These are phyloP conservation scores for Corylus heterophylla DNA, from an alignment of 306 rosid species.

Conservation along the genomic window DNA sequence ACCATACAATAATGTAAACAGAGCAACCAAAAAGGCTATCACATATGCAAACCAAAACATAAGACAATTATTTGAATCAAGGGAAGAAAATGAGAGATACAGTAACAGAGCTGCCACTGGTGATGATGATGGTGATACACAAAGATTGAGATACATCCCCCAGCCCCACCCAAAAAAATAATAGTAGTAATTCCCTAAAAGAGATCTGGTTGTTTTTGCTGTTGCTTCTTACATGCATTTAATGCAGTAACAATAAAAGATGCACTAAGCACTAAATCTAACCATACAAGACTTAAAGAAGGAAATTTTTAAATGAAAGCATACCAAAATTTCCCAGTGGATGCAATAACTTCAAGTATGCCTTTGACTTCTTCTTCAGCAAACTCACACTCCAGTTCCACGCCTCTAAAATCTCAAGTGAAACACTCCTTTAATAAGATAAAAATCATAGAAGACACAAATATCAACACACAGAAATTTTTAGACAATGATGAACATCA, in stretches of 20 bases:
- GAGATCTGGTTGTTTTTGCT: not conserved
- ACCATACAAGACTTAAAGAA: not conserved
- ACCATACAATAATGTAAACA: not conserved
- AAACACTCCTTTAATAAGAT: not conserved
- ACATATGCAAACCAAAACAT: not conserved
- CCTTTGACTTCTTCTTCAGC: constrained; percentile 41
- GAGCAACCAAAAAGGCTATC: not conserved
- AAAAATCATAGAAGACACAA: not conserved
- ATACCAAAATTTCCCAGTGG: constrained; percentile 60
- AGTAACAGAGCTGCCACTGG: not conserved
- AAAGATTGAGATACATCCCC: not conserved
- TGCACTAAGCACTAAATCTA: not conserved
- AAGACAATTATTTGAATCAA: not conserved
- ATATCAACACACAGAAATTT: not conserved
- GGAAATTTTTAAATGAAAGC: constrained; percentile 11
- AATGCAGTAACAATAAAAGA: not conserved
- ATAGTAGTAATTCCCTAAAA: not conserved
- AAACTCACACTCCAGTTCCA: constrained; percentile 28
- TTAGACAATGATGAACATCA: no score
- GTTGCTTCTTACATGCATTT: not conserved
- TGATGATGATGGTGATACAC: not conserved
- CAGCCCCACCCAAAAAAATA: no score
- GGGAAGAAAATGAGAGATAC: not conserved
- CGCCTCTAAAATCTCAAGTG: constrained; percentile 36
- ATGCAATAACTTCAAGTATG: constrained; percentile 51